phyloP scores from a whole-genome alignment of 805 yeast genomes.

The Grigorovia jiainica region DNA sequence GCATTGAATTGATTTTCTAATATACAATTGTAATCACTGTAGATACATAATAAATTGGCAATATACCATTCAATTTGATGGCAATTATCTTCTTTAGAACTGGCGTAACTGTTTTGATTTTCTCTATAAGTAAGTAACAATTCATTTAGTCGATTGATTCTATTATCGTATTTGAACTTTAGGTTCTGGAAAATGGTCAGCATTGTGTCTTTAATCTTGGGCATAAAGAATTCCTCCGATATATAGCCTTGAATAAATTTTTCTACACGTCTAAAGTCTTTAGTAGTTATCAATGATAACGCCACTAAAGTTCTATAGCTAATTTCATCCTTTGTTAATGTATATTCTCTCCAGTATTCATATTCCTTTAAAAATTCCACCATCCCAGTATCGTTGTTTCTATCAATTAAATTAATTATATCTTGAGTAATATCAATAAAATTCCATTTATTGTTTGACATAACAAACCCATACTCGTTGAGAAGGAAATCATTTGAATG shows the following conservation, averaged over 20 bases:
- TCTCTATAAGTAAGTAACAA: too few relatives aligned
- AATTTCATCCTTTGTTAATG: conserved; percentile 41
- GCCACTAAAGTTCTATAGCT: conserved; percentile 76
- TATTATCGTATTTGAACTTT: not conserved
- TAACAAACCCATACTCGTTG: conserved; percentile 79
- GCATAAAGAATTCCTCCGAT: conserved; percentile 21
- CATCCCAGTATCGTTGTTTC: conserved; percentile 2
- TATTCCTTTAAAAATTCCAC: conserved; percentile 30
- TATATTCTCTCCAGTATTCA: conserved; percentile 68
- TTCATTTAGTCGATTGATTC: not conserved
- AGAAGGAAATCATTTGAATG: conserved; percentile 76
- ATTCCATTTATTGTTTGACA: conserved; percentile 55
- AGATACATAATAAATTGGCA: conserved; percentile 11
- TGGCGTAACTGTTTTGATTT: too few relatives aligned
- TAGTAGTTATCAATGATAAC: conserved; percentile 39
- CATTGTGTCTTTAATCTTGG: conserved; percentile 6
- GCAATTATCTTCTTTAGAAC: too few relatives aligned
- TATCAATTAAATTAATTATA: conserved; percentile 30
- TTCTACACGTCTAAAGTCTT: conserved; percentile 17
- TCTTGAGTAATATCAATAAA: conserved; percentile 50
- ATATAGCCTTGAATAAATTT: conserved; percentile 22
- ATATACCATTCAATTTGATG: conserved; percentile 6
- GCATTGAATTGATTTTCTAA: conserved; percentile 1
- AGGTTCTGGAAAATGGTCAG: conserved; percentile 1
- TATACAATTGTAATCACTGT: conserved; percentile 15